Percentiles rank a stretch among this genome's conserved stretches.
Conservation (phyloP, 2,329 filamentous ascomycete species). For the Ramularia endophylla region DNA sequence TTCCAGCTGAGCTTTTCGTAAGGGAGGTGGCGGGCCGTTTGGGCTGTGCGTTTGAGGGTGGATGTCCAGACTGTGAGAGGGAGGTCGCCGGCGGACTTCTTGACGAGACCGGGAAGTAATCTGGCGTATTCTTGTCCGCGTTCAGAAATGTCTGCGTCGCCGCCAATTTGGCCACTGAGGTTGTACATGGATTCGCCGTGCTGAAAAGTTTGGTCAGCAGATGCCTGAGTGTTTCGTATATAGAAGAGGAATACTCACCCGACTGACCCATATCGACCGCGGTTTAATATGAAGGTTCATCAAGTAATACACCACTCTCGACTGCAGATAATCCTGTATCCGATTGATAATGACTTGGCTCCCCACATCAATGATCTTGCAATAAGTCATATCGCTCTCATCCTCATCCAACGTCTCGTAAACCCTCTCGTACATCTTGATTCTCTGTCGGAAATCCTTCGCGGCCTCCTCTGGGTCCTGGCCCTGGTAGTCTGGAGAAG, state of each 20-base stretch:
- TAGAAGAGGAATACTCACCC: slow-evolving; percentile 35
- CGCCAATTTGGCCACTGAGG: slow-evolving; percentile 82
- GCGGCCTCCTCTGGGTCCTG: slow-evolving; percentile 91
- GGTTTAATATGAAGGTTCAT: slow-evolving; percentile 99
- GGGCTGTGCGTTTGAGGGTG: slow-evolving; percentile 77
- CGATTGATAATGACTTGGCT: slow-evolving; percentile 97
- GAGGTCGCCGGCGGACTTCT: slow-evolving; percentile 74
- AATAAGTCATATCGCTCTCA: slow-evolving; percentile 82
- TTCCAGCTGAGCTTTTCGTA: slow-evolving; percentile 99
- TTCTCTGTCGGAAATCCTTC: slow-evolving; percentile 86
- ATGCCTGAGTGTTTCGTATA: not conserved
- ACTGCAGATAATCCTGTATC: slow-evolving; percentile 94
- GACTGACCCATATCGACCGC: slow-evolving; percentile 90
- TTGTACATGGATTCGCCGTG: slow-evolving; percentile 96
- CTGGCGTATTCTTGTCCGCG: slow-evolving; percentile 83
- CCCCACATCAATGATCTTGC: slow-evolving; percentile 96
- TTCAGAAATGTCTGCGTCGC: slow-evolving; percentile 78
- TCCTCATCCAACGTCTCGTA: slow-evolving; percentile 91
- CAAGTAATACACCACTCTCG: slow-evolving; percentile 92
- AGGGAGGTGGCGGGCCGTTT: slow-evolving; percentile 79
- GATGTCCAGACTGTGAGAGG: slow-evolving; percentile 70
- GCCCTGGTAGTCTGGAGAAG: slow-evolving; percentile 87
- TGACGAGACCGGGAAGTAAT: slow-evolving; percentile 77
- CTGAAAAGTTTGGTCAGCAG: slow-evolving; percentile 38
- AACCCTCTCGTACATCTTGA: slow-evolving; percentile 94